These are phyloP conservation scores for Chamaenerion angustifolium DNA, from an alignment of 345 rosid species.

Conservation along the genomic window DNA sequence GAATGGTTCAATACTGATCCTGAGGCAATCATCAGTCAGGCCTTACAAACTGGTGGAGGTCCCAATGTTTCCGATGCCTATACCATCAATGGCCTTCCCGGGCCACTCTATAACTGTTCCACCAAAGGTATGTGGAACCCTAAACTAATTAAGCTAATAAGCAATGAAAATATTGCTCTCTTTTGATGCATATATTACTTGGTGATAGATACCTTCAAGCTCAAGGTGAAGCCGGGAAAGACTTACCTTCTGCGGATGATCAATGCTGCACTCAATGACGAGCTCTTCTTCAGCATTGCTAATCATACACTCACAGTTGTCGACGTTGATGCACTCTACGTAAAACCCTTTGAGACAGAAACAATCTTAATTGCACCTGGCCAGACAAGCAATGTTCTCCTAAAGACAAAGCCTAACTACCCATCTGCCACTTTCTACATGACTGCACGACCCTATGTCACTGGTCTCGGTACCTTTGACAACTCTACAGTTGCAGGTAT, in stretches of 20 bases:
- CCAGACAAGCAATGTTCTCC: slow-evolving; percentile 32
- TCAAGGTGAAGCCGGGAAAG: slow-evolving; percentile 38
- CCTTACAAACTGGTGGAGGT: slow-evolving; percentile 55
- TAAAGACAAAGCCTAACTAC: slow-evolving; percentile 22
- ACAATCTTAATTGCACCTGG: slow-evolving; percentile 33
- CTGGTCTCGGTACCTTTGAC: slow-evolving; percentile 51
- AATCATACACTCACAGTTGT: slow-evolving; percentile 33
- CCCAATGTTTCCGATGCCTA: slow-evolving; percentile 78
- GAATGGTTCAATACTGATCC: slow-evolving; percentile 69
- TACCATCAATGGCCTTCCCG: slow-evolving; percentile 65
- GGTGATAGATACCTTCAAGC: slow-evolving; percentile 22
- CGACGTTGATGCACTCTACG: slow-evolving; percentile 28
- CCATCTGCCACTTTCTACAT: slow-evolving; percentile 41
- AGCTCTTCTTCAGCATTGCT: slow-evolving; percentile 43
- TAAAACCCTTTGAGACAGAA: slow-evolving; percentile 25
- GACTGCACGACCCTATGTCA: slow-evolving; percentile 49
- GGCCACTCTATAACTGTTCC: slow-evolving; percentile 69
- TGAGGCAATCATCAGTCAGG: slow-evolving; percentile 56
- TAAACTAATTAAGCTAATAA: no score
- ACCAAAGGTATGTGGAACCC: slow-evolving; percentile 28
- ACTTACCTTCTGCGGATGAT: slow-evolving; percentile 30
- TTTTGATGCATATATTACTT: no score
- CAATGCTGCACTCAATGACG: slow-evolving; percentile 43
- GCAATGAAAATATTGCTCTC: no score
- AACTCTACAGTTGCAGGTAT: slow-evolving; percentile 26